Percentiles rank a stretch among this genome's conserved stretches.
phyloP scores from a whole-genome alignment of 768 basidiomycete species.

The Sarcodon aspratus region DNA sequence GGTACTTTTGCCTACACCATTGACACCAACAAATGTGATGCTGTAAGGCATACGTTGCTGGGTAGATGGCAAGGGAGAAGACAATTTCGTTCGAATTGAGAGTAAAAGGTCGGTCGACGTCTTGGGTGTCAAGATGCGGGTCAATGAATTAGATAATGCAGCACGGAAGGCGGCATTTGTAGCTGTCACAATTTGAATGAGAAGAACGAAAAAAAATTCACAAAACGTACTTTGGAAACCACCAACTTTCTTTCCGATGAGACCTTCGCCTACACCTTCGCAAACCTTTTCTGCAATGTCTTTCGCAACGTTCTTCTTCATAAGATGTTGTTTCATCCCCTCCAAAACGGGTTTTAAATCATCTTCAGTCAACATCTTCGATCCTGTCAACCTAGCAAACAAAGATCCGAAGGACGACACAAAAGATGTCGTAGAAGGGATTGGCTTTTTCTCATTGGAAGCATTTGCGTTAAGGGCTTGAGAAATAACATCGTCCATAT shows the following conservation, averaged over 20 bases:
- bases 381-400: slow-evolving; percentile 78
- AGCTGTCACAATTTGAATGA: slow-evolving; percentile 31
- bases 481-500: slow-evolving; percentile 39
- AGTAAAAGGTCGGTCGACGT: slow-evolving; percentile 94
- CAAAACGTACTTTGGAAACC: slow-evolving; percentile 69
- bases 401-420: slow-evolving; percentile 58
- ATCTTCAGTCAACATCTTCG: slow-evolving; percentile 67
- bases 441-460: slow-evolving; percentile 9
- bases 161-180: slow-evolving; percentile 74
- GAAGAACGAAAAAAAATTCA: slow-evolving; percentile 1
- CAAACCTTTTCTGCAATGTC: slow-evolving; percentile 93
- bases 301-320: slow-evolving; percentile 97
- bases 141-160: slow-evolving; percentile 79
- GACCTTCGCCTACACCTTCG: slow-evolving; percentile 81
- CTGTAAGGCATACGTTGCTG: slow-evolving; percentile 81
- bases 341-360: slow-evolving; percentile 84
- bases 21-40: slow-evolving; percentile 96
- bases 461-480: slow-evolving; percentile 40
- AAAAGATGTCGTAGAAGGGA: slow-evolving; percentile 28
- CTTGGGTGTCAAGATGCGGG: slow-evolving; percentile 90
- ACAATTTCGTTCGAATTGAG: slow-evolving; percentile 83
- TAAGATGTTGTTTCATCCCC: slow-evolving; percentile 95
- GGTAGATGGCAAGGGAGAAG: slow-evolving; percentile 59
- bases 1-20: slow-evolving; percentile 98
- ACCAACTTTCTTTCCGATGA: slow-evolving; percentile 86